These are phyloP conservation scores for Penstemon newberryi DNA, from an alignment of 257 asterid genomes.

Conservation along the genomic window DNA sequence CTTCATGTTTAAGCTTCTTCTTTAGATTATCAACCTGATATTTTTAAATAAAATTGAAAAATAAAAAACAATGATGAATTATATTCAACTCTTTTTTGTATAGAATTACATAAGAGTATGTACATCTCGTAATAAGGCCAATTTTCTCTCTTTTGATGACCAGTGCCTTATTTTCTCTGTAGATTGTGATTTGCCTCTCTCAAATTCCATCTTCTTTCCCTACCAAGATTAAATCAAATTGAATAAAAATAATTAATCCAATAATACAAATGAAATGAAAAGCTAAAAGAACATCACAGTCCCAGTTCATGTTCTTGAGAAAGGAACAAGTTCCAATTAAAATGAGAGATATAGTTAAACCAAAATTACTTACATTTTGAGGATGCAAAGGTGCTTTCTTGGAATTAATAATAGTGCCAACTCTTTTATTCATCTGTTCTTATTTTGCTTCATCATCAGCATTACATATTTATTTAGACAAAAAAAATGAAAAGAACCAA, in stretches of 20 bases:
- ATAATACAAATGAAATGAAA: neutral
- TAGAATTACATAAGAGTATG: neutral
- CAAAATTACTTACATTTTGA: slow-evolving; percentile 46
- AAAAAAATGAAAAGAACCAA: neutral
- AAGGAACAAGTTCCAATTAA: neutral
- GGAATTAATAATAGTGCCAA: slow-evolving; percentile 28
- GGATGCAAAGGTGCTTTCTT: slow-evolving; percentile 49
- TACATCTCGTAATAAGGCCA: slow-evolving; percentile 84
- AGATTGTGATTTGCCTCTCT: slow-evolving; percentile 40
- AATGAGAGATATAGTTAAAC: neutral
- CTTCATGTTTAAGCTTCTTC: slow-evolving; percentile 83
- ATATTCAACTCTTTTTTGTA: neutral
- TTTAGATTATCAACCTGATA: slow-evolving; percentile 84
- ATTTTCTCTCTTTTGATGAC: slow-evolving; percentile 60
- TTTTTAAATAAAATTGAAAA: slow-evolving; percentile 5
- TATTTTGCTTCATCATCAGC: slow-evolving; percentile 30
- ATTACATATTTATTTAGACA: slow-evolving; percentile 3
- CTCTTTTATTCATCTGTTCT: slow-evolving; percentile 41
- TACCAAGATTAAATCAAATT: slow-evolving; percentile 32
- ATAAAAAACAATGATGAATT: neutral
- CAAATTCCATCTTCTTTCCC: slow-evolving; percentile 61
- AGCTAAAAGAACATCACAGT: slow-evolving; percentile 2
- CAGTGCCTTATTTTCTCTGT: slow-evolving; percentile 42
- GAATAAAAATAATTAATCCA: slow-evolving; percentile 1
- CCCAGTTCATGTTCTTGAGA: slow-evolving; percentile 4